Evolutionary conservation across 2,329 filamentous ascomycete species (phyloP).

Genomic region (Phialophora verrucosa): DNA sequence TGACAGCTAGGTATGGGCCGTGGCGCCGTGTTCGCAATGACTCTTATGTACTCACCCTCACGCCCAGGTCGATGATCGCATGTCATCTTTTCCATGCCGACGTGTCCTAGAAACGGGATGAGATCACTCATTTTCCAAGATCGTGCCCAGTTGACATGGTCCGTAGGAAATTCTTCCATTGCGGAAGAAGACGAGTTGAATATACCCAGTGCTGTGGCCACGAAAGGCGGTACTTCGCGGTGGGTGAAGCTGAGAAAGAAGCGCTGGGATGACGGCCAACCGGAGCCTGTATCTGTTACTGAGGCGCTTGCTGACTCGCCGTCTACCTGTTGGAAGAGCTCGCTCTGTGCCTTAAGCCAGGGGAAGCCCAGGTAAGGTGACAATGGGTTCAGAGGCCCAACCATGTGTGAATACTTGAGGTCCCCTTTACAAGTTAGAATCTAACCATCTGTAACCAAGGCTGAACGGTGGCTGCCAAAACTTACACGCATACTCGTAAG

Average conservation of each 20-base stretch:
- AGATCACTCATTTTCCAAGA: constrained; percentile 63
- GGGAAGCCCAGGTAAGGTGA: constrained; percentile 65
- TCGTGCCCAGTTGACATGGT: constrained; percentile 54
- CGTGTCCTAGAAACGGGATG: constrained; percentile 68
- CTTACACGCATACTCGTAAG: constrained; percentile 57
- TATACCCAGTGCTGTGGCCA: constrained; percentile 64
- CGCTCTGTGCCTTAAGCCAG: constrained; percentile 41
- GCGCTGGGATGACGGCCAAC: constrained; percentile 56
- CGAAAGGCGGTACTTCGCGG: constrained; percentile 69
- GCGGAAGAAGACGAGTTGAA: constrained; percentile 56
- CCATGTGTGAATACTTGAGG: constrained; percentile 65
- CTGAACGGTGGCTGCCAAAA: not conserved
- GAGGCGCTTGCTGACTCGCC: constrained; percentile 57
- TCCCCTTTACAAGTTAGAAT: constrained; percentile 42
- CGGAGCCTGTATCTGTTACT: constrained; percentile 57
- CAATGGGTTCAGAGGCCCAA: constrained; percentile 58
- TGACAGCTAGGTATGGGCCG: constrained; percentile 64
- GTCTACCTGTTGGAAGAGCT: constrained; percentile 58
- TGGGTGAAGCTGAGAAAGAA: constrained; percentile 68
- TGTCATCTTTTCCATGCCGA: constrained; percentile 67
- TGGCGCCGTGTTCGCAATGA: constrained; percentile 67
- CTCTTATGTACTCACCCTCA: constrained; percentile 56
- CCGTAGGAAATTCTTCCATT: constrained; percentile 57
- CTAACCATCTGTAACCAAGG: not conserved
- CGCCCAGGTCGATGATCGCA: constrained; percentile 47